Evolutionary conservation across 257 asterid species (phyloP).

Genomic region (Solanum gracilifrons): DNA sequence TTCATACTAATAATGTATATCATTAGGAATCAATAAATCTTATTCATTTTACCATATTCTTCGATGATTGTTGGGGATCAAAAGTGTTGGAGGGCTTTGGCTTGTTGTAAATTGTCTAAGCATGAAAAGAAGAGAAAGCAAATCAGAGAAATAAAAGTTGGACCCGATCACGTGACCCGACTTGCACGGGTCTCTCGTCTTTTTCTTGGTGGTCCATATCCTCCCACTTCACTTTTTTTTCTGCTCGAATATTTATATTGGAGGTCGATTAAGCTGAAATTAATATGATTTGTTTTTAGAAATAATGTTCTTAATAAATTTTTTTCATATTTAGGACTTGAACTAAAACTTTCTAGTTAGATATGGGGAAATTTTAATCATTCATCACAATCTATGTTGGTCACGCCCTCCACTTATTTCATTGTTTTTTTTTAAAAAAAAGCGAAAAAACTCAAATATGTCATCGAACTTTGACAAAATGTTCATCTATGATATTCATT

Average conservation of each 20-base stretch:
- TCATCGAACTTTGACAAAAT: too few relatives aligned
- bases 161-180: neutral
- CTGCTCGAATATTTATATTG: too few relatives aligned
- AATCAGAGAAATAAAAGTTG: neutral
- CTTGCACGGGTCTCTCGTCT: neutral
- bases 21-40: rapidly evolving
- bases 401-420: too few relatives aligned
- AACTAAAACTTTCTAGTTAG: too few relatives aligned
- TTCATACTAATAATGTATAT: neutral
- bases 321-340: too few relatives aligned
- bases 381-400: too few relatives aligned
- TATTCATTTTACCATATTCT: neutral
- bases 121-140: neutral
- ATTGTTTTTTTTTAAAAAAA: too few relatives aligned
- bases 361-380: rapidly evolving
- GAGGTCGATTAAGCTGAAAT: rapidly evolving
- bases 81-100: neutral
- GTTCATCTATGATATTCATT: too few relatives aligned
- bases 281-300: too few relatives aligned
- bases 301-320: too few relatives aligned
- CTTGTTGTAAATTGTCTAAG: neutral
- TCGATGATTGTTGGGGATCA: neutral
- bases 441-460: too few relatives aligned
- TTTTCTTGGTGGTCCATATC: neutral
- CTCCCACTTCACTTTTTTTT: neutral